Evolutionary conservation across 768 basidiomycete genomes (phyloP).

Genomic region (Leccinum boreale): DNA sequence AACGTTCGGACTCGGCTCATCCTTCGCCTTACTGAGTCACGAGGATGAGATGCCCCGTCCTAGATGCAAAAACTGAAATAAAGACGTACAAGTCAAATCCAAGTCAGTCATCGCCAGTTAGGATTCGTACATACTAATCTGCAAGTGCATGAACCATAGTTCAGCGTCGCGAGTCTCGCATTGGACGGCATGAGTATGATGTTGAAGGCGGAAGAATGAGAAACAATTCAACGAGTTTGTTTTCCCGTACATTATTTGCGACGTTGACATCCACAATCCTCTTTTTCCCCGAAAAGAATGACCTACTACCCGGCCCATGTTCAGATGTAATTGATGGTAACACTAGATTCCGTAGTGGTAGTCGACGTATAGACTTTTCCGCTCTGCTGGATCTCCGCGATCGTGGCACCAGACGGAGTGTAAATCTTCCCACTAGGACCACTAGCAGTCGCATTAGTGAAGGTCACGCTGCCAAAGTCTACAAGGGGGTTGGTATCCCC

Average conservation of each 20-base stretch:
- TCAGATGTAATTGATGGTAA: conserved; percentile 10
- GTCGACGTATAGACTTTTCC: conserved; percentile 9
- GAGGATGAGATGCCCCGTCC: conserved; percentile 6
- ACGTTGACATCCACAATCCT: neutral
- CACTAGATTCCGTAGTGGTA: neutral
- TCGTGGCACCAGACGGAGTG: conserved; percentile 7
- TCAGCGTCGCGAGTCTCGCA: too few species aligned
- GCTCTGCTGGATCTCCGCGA: conserved; percentile 13
- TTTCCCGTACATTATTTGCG: neutral
- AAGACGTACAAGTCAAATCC: too few species aligned
- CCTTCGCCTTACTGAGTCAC: conserved; percentile 58
- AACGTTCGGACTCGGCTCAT: conserved; percentile 52
- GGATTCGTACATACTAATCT: too few species aligned
- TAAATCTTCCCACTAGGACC: conserved; percentile 3
- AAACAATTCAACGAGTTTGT: too few species aligned
- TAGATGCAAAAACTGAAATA: too few species aligned
- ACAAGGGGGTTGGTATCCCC: conserved; percentile 7
- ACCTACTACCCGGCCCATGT: neutral
- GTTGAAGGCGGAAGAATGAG: too few species aligned
- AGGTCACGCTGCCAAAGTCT: conserved; percentile 22
- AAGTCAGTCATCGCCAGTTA: too few species aligned
- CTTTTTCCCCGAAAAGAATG: neutral
- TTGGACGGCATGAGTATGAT: too few species aligned
- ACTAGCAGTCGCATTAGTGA: conserved; percentile 9
- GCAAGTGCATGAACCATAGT: too few species aligned